Base-by-base conservation (phyloP, 2,329 filamentous ascomycete species). In the Aspergillus jensenii region DNA sequence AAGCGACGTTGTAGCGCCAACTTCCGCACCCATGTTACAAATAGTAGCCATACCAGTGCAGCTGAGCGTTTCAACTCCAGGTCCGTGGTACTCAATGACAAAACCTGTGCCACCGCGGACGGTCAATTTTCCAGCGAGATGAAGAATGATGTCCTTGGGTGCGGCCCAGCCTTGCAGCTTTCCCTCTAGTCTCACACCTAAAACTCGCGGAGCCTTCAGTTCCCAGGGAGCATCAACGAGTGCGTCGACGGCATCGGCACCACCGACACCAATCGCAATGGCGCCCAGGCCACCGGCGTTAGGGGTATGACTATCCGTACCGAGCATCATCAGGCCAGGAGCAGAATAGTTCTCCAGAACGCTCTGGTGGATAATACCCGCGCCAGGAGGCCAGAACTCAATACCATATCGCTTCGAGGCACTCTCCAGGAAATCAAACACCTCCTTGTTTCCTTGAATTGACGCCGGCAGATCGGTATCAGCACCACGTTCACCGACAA, bases 321-420 rank as follows among this genome's bases (percentile, higher is more conserved):
- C 95, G 41, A 99, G 84, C 92, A 99, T 98, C 93, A 99, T 97
- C 67, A 98, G 78, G 50, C 95, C 95, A 19, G 95, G 95, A n/a
- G 93, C 87, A 35, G 93, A 90, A 73, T 99, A 99, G 79, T 99
- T 98, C 81, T 99, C 95, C 67, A 99, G 79, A 21, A 99, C 95
- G 52, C 91, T 96, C 83, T 99, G 95, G 78, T 99, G 95, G 65
- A 99, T 96, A 65, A 96, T 96, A 62, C 92, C 93, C 7, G 93
- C 92, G 59, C 93, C 93, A 0, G 92, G 92, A 2, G 91, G 91
- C 93, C 92, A 96, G 72, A 96, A 96, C 74, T 96, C 92, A 73
- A 96, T 95, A 45, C 93, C 93, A 70, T 95, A 96, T 75, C 89
- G 92, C 80, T 89, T 91, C 15, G 88, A 88, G 0, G 95, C 95